Percentiles rank a stretch among this genome's conserved stretches.
phyloP scores from a whole-genome alignment of 768 basidiomycete species.

The Cantharellus cinnabarinus region DNA sequence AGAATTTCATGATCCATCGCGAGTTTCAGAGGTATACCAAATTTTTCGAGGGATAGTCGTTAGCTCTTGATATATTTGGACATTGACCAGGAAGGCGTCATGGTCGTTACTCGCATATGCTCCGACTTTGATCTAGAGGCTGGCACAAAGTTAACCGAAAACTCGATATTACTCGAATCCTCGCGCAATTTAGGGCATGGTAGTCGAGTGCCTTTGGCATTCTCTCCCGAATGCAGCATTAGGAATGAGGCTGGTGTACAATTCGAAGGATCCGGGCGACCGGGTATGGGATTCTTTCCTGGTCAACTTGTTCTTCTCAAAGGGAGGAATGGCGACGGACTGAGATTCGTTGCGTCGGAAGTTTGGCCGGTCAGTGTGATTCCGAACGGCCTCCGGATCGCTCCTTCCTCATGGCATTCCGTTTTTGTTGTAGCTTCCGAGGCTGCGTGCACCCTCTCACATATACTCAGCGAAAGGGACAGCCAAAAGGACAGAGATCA shows the following conservation, averaged over 20 bases:
- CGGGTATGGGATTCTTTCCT: constrained; percentile 61
- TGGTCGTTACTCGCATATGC: constrained; percentile 53
- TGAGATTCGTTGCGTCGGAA: constrained; percentile 67
- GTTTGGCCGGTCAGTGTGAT: constrained; percentile 44
- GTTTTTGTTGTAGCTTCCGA: constrained; percentile 33
- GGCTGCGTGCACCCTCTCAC: constrained; percentile 17
- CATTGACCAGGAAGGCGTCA: constrained; percentile 33
- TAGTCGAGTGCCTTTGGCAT: constrained; percentile 46
- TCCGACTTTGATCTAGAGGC: constrained; percentile 34
- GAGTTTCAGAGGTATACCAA: constrained; percentile 28
- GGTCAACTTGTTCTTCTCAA: constrained; percentile 72
- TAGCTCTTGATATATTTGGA: neutral
- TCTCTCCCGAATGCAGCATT: constrained; percentile 44
- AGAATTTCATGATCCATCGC: constrained; percentile 49
- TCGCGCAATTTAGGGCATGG: constrained; percentile 60
- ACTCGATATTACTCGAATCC: constrained; percentile 58
- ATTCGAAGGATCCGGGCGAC: constrained; percentile 15
- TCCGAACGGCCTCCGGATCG: neutral
- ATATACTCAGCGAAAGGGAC: constrained; percentile 10
- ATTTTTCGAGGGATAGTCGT: neutral
- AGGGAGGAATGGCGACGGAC: constrained; percentile 81
- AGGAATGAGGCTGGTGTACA: constrained; percentile 24
- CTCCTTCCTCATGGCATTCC: neutral
- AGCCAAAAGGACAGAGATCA: constrained; percentile 6
- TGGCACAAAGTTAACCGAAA: constrained; percentile 45